phyloP scores from a whole-genome alignment of 2,329 filamentous ascomycete species.

The Calycina marina region DNA sequence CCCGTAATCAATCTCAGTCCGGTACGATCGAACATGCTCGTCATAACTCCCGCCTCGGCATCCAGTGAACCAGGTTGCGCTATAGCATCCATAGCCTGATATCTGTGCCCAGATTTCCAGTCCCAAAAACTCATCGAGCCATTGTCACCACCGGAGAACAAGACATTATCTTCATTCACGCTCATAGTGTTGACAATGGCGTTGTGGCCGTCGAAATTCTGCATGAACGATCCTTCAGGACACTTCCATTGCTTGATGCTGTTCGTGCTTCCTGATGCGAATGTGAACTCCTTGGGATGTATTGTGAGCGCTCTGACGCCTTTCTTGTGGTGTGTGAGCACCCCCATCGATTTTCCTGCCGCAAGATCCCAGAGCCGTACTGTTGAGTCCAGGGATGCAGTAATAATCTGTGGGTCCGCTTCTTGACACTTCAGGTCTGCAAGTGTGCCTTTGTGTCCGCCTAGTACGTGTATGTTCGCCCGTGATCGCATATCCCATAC shows the following conservation, averaged over 20 bases:
- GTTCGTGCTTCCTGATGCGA: conserved; percentile 79
- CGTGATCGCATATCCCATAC: conserved; percentile 98
- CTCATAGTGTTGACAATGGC: conserved; percentile 89
- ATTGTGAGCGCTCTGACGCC: conserved; percentile 72
- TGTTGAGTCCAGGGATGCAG: conserved; percentile 80
- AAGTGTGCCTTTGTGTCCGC: conserved; percentile 82
- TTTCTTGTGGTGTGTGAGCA: conserved; percentile 97
- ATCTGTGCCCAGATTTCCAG: conserved; percentile 91
- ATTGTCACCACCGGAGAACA: conserved; percentile 92
- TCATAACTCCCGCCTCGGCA: conserved; percentile 90
- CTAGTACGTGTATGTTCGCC: conserved; percentile 86
- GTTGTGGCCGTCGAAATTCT: conserved; percentile 95
- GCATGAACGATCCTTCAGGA: conserved; percentile 95
- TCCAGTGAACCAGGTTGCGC: conserved; percentile 90
- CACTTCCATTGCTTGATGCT: conserved; percentile 99
- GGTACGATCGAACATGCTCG: conserved; percentile 79
- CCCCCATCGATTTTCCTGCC: conserved; percentile 89
- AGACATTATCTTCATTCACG: conserved; percentile 86
- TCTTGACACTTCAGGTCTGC: conserved; percentile 86
- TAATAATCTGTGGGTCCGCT: conserved; percentile 90
- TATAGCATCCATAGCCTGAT: conserved; percentile 78
- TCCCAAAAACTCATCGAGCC: conserved; percentile 97
- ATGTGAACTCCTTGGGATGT: conserved; percentile 91
- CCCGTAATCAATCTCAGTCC: conserved; percentile 83
- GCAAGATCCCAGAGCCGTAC: conserved; percentile 91